Conservation (phyloP, 2,329 filamentous ascomycete species). For the Hirsutella thompsonii region DNA sequence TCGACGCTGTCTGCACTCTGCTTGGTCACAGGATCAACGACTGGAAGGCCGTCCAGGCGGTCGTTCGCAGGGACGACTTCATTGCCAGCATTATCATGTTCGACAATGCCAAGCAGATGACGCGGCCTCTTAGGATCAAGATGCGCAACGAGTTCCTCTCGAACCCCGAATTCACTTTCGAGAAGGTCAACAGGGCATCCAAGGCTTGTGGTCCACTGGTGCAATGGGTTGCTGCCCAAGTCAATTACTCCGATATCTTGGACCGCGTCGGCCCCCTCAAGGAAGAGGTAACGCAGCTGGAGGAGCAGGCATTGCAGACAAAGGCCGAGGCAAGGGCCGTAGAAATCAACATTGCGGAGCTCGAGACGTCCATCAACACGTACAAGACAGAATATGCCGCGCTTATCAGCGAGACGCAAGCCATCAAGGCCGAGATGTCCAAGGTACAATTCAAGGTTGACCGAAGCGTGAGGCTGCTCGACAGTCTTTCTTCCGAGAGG, state of each 20-base stretch:
- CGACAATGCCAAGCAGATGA: slow-evolving; percentile 94
- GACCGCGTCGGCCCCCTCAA: slow-evolving; percentile 87
- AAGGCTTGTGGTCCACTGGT: slow-evolving; percentile 95
- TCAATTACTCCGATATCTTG: slow-evolving; percentile 94
- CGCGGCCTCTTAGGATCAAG: slow-evolving; percentile 62
- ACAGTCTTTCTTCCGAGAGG: slow-evolving; percentile 89
- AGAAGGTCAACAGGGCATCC: slow-evolving; percentile 89
- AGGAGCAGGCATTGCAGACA: slow-evolving; percentile 80
- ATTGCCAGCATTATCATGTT: slow-evolving; percentile 97
- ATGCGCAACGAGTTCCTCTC: slow-evolving; percentile 90
- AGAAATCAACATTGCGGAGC: slow-evolving; percentile 67
- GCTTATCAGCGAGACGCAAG: slow-evolving; percentile 91
- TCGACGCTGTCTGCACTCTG: slow-evolving; percentile 93
- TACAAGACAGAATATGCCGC: slow-evolving; percentile 96
- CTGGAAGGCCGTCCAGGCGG: slow-evolving; percentile 83
- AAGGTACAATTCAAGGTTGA: slow-evolving; percentile 97
- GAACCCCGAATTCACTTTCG: slow-evolving; percentile 90
- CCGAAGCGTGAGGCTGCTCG: slow-evolving; percentile 83
- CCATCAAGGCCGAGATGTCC: slow-evolving; percentile 94
- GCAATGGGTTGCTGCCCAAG: slow-evolving; percentile 93
- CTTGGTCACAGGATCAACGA: slow-evolving; percentile 80
- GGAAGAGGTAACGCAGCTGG: slow-evolving; percentile 75
- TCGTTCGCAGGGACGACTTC: slow-evolving; percentile 88
- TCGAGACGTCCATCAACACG: slow-evolving; percentile 82
- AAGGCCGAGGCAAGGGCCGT: slow-evolving; percentile 90